Evolutionary conservation across 305 asterid species (phyloP).

Genomic region (Fraxinus ornus): DNA sequence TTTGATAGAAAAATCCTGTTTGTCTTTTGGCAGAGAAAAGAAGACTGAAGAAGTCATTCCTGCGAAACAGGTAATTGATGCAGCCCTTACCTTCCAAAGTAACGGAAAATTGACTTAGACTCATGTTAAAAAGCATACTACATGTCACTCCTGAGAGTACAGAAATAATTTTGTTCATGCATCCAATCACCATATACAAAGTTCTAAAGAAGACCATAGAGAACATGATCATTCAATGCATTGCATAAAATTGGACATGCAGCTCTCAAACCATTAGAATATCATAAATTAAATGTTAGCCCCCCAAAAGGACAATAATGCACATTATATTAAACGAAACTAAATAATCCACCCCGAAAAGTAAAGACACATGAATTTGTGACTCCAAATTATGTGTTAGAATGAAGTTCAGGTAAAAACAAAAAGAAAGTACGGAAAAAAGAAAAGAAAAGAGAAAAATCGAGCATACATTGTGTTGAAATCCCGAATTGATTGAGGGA

Average conservation of each 20-base stretch:
- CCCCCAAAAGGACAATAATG: background rate
- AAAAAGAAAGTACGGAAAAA: background rate
- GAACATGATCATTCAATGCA: background rate
- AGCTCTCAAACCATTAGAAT: background rate
- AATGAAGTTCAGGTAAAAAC: background rate
- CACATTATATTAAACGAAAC: background rate
- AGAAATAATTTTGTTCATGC: background rate
- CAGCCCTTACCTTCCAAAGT: constrained; percentile 81
- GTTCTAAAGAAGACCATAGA: background rate
- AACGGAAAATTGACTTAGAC: constrained; percentile 27
- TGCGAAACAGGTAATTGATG: constrained; percentile 92
- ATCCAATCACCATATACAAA: constrained; percentile 2
- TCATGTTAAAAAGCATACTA: background rate
- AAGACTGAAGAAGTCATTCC: constrained; percentile 92
- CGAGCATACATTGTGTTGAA: background rate
- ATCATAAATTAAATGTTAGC: background rate
- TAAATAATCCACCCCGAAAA: background rate
- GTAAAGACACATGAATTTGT: background rate
- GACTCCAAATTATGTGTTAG: background rate
- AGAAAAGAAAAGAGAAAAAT: background rate
- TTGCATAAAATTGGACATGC: constrained; percentile 9
- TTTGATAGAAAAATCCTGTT: constrained; percentile 61
- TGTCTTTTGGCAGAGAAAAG: constrained; percentile 59
- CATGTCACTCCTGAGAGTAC: background rate
- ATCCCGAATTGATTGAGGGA: background rate